Evolutionary conservation across 1,284 basidiomycete genomes (phyloP), one percentile per base, ranked within the genome.

Genomic region (Ustilago esculenta): DNA sequence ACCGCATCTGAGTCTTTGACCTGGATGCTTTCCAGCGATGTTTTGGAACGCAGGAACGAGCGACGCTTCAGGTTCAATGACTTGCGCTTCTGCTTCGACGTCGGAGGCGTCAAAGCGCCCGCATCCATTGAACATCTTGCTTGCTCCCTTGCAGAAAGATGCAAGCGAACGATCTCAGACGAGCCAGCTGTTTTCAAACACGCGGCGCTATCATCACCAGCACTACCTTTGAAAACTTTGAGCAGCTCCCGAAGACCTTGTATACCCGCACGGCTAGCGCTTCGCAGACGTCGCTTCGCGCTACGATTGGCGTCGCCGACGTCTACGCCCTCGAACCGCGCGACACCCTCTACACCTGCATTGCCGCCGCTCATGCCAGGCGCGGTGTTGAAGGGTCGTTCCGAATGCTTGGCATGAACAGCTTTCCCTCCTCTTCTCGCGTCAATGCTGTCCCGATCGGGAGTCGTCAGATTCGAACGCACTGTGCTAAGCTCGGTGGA

Each of bases 221-320:
- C 41, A 18, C 25, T 29, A 40, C 46, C 49, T 14, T 59, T 54
- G 48, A 75, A 71, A 12, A 51, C 61, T 23, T 58, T 65, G 20
- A 75, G 39, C 23, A 75, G 51, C 12, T 75, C 73, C 30, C 55
- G 41, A 5, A 75, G 52, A 11, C 73, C 73, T 35, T 73, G 73
- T 8, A 75, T 39, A 5, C 73, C 73, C 2, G 70, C 71, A 4
- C 72, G 46, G 27, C 73, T 73, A 12, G 73, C 73, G 33, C 70
- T 75, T 17, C 70, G 66, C 30, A 75, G 45, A 7, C 65, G 63
- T 20, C 67, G 58, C 23, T 71, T 61, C 9, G 72, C 65, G 35
- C 73, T 71, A 32, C 63, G 53, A 35, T 56, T 57, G n/a, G 43
- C 58, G 27, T 60, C 68, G 15, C 41, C 60, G 15, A 53, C 44